Percentiles rank a stretch among this genome's conserved stretches.
phyloP scores from a whole-genome alignment of 2,329 filamentous ascomycete species.

The Leptodontidium sp. region DNA sequence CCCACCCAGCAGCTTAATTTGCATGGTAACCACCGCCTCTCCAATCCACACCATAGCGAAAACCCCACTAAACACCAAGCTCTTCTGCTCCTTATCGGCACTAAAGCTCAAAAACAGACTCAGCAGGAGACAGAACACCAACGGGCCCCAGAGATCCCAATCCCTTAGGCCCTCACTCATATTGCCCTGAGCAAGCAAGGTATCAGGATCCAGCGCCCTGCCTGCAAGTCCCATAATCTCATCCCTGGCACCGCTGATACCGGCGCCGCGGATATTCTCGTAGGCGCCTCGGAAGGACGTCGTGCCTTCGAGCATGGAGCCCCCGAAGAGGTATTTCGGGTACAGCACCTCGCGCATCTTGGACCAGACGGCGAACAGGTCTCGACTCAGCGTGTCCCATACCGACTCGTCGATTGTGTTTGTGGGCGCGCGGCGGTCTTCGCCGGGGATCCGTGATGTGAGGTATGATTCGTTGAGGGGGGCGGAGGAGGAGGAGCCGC shows the following conservation, averaged over 20 bases:
- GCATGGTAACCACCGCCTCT: constrained; percentile 94
- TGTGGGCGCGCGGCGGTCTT: constrained; percentile 86
- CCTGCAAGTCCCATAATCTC: constrained; percentile 69
- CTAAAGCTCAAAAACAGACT: constrained; percentile 88
- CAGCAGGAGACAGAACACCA: constrained; percentile 91
- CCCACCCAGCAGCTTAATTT: constrained; percentile 95
- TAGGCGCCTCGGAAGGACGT: constrained; percentile 66
- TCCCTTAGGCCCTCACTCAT: constrained; percentile 93
- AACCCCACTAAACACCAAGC: constrained; percentile 91
- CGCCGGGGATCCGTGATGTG: constrained; percentile 88
- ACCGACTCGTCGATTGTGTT: constrained; percentile 98
- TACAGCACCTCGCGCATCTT: constrained; percentile 98
- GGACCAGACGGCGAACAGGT: constrained; percentile 92
- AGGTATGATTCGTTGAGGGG: constrained; percentile 80
- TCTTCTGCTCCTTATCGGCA: constrained; percentile 81
- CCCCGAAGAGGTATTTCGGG: constrained; percentile 88
- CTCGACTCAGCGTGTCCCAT: constrained; percentile 95
- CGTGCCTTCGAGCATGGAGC: constrained; percentile 69
- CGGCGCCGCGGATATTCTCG: constrained; percentile 65
- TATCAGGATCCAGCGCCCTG: constrained; percentile 69
- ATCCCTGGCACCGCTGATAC: constrained; percentile 66
- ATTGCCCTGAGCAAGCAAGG: constrained; percentile 65
- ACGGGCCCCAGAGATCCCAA: constrained; percentile 98
- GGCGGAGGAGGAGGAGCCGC: constrained; percentile 58
- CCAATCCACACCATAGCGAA: constrained; percentile 98